Conservation (phyloP, 2,329 filamentous ascomycete species). For the Fusarium algeriense region DNA sequence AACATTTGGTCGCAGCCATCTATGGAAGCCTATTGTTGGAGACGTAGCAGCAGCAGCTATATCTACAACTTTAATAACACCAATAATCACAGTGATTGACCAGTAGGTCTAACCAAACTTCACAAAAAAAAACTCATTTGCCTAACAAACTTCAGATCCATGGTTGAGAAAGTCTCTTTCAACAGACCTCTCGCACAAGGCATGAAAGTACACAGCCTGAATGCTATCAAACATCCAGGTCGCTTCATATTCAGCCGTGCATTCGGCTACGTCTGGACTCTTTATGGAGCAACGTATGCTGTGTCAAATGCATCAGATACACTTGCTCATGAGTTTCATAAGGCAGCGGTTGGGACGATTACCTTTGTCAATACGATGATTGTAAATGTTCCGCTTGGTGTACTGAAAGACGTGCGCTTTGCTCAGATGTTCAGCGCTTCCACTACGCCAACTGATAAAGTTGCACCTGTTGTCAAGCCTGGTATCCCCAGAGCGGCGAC, state of each 20-base stretch:
- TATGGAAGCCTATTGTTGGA: slow-evolving; percentile 39
- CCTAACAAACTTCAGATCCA: slow-evolving; percentile 20
- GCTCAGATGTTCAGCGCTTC: slow-evolving; percentile 47
- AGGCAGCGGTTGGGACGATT: slow-evolving; percentile 43
- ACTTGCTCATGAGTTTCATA: slow-evolving; percentile 41
- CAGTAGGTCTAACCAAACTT: slow-evolving; percentile 19
- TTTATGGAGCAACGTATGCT: slow-evolving; percentile 49
- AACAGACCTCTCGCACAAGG: slow-evolving; percentile 34
- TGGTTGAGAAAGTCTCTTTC: slow-evolving; percentile 43
- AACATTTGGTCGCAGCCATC: slow-evolving; percentile 1
- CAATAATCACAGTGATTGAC: slow-evolving; percentile 48
- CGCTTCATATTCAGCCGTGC: slow-evolving; percentile 44
- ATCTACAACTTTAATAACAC: slow-evolving; percentile 48
- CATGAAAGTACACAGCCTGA: slow-evolving; percentile 20
- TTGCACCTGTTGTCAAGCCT: slow-evolving; percentile 11
- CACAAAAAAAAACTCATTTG: too few relatives aligned
- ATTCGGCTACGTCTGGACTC: slow-evolving; percentile 47
- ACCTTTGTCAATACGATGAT: slow-evolving; percentile 47
- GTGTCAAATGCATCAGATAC: slow-evolving; percentile 49
- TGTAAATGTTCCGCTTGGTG: slow-evolving; percentile 50
- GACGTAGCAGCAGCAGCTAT: slow-evolving; percentile 45
- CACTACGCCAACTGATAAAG: background rate
- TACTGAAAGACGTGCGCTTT: slow-evolving; percentile 50
- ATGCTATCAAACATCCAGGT: slow-evolving; percentile 38
- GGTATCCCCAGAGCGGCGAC: slow-evolving; percentile 44